Evolutionary conservation across 257 asterid species (phyloP).

Genomic region (Capsicum rhomboideum): DNA sequence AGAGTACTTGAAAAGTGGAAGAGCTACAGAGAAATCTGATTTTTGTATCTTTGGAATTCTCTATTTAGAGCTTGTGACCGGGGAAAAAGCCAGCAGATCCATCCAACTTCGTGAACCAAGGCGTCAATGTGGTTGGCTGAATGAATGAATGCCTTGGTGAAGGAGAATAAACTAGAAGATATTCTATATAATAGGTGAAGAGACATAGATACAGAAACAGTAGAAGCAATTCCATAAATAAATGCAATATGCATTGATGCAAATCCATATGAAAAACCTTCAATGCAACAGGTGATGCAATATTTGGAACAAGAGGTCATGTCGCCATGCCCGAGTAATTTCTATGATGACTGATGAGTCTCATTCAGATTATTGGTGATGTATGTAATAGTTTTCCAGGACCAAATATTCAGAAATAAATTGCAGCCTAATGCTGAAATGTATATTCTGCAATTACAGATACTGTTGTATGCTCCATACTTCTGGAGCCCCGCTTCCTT

Average conservation of each 20-base stretch:
- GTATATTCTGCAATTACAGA: not conserved
- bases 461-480: not conserved
- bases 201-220: slow-evolving; percentile 61
- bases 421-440: not conserved
- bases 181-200: slow-evolving; percentile 60
- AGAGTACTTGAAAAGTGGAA: slow-evolving; percentile 90
- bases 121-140: slow-evolving; percentile 85
- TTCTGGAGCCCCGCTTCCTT: not conserved
- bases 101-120: slow-evolving; percentile 49
- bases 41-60: slow-evolving; percentile 90
- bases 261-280: slow-evolving; percentile 67
- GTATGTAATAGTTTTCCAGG: not conserved
- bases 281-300: slow-evolving; percentile 88
- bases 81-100: slow-evolving; percentile 96
- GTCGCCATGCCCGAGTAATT: slow-evolving; percentile 76
- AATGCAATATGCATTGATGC: slow-evolving; percentile 82
- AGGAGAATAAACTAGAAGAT: slow-evolving; percentile 58
- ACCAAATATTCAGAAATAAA: no score
- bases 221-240: slow-evolving; percentile 74
- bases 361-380: slow-evolving; percentile 62
- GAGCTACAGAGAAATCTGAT: slow-evolving; percentile 83
- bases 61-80: slow-evolving; percentile 73
- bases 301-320: slow-evolving; percentile 83
- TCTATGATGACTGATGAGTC: slow-evolving; percentile 84
- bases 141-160: slow-evolving; percentile 69